Evolutionary conservation across 2,329 filamentous ascomycete species (phyloP), one percentile per base, ranked within the genome.

Genomic region (Dothideomycetes sp.): DNA sequence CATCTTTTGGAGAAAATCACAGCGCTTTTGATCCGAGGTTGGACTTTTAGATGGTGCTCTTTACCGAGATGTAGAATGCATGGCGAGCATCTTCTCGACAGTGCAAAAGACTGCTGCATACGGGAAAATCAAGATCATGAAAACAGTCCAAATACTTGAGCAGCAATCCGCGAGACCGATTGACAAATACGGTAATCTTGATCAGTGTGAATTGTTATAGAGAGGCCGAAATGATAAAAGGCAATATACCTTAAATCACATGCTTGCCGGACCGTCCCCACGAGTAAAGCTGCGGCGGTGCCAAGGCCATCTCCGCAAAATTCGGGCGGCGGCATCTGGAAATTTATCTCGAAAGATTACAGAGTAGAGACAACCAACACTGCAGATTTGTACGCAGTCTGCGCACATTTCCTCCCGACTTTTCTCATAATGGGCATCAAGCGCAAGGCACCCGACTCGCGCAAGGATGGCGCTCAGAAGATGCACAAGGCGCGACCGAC

Each of bases 341-440:
- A n/a, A n/a, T n/a, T n/a, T n/a, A n/a, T n/a, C n/a, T n/a, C n/a
- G n/a, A n/a, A n/a, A n/a, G n/a, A n/a, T n/a, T n/a, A n/a, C 22
- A 12, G 22, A 27, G 7, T 12, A 27, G 22, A 27, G 7, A 27
- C 12, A 7, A 27, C 22, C 22, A 27, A 27, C 7, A 27, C 7
- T 27, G 22, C 7, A 27, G 7, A n/a, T 27, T 27, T 12, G 7
- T 12, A 27, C 7, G 22, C 12, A 12, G 7, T 27, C 22, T 27
- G 12, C 22, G 22, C 7, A 27, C 12, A 27, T 27, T 12, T 27
- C 22, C 22, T 12, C 12, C 22, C 12, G 22, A 27, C 7, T 7
- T 27, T 7, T 7, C 12, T 27, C n/a, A 18, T 19, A 5, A 61
- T 61, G 59, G 57, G 55, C 17, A 48, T 48, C 29, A 62, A 62